Evolutionary conservation across 1,139 yeast species (phyloP), one percentile per base, ranked within the genome.

Genomic region (Geotrichum carabidarum): DNA sequence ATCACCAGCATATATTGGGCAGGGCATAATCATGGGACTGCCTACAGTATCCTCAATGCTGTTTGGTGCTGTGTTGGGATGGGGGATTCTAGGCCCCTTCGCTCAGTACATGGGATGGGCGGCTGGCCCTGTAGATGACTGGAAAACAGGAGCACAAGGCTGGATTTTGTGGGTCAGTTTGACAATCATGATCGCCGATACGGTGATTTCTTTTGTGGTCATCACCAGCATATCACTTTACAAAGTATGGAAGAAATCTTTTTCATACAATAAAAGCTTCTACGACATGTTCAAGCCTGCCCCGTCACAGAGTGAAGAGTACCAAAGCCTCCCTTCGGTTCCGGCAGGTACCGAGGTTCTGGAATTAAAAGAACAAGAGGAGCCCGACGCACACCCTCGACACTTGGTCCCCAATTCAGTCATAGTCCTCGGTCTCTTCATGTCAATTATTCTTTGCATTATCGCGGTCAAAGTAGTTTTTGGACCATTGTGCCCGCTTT

Each of bases 111-210:
- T 73, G 60, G 85, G 82, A 1, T 93, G 98, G 98, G 94, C 95
- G 0, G 84, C 93, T 0, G 97, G 96, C 0, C 84, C 82, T 1
- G 82, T 88, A 4, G 91, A 86, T 63, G 96, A 90, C 69, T 93
- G 97, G 96, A 84, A 87, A 62, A 77, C 81, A 30, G 98, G 98
- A 1, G 87, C 91, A 0, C 97, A 93, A 66, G 99, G 99, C 12
- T 93, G 99, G 99, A 88, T 93, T 55, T 75, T 93, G 65, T 93
- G 99, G 99, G 76, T 90, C 57, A 84, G 95, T 68, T 78, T 93
- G 62, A 84, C 96, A 37, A 90, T 90, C 42, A 93, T 93, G 99
- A 87, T 93, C 30, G 84, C 89, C 51, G 99, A 93, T 67, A 87
- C 96, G 2, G 74, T 89, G 11, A 89, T 91, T 1, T 86, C 96